phyloP scores from a whole-genome alignment of 169 alveolate species.

The Eimeria tenella region DNA sequence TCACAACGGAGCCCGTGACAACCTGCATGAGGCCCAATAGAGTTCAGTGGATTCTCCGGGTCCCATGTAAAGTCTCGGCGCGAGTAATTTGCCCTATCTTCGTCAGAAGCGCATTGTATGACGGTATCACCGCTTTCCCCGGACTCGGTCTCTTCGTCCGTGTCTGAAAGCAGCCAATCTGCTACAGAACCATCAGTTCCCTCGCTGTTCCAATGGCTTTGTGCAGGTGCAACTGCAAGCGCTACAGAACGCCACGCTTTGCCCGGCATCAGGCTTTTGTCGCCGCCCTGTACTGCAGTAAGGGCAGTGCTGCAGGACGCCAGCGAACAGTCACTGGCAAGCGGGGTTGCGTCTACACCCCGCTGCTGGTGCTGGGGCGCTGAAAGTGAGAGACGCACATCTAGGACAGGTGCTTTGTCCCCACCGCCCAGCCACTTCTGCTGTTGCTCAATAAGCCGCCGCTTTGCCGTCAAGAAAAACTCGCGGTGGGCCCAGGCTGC shows the following conservation, averaged over 20 bases:
- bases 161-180: constrained; percentile 71
- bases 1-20: constrained; percentile 93
- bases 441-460: constrained; percentile 74
- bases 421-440: constrained; percentile 73
- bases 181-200: constrained; percentile 66
- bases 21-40: constrained; percentile 92
- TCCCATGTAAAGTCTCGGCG: constrained; percentile 92
- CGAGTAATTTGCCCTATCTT: not conserved
- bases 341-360: constrained; percentile 72
- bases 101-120: constrained; percentile 48
- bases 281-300: constrained; percentile 65
- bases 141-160: constrained; percentile 67
- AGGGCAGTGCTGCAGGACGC: constrained; percentile 72
- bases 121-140: constrained; percentile 59
- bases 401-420: constrained; percentile 72
- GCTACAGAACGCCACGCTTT: constrained; percentile 54
- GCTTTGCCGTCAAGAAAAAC: constrained; percentile 66
- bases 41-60: constrained; percentile 92
- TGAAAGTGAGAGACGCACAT: constrained; percentile 60
- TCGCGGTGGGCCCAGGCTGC: constrained; percentile 75
- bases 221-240: not conserved
- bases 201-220: constrained; percentile 29
- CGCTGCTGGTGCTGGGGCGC: constrained; percentile 65
- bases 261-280: not conserved
- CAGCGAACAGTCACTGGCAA: constrained; percentile 67